Percentiles rank a stretch among this genome's conserved stretches.
phyloP scores from a whole-genome alignment of 2,329 filamentous ascomycete genomes.

The Pestalotiopsis sp. region DNA sequence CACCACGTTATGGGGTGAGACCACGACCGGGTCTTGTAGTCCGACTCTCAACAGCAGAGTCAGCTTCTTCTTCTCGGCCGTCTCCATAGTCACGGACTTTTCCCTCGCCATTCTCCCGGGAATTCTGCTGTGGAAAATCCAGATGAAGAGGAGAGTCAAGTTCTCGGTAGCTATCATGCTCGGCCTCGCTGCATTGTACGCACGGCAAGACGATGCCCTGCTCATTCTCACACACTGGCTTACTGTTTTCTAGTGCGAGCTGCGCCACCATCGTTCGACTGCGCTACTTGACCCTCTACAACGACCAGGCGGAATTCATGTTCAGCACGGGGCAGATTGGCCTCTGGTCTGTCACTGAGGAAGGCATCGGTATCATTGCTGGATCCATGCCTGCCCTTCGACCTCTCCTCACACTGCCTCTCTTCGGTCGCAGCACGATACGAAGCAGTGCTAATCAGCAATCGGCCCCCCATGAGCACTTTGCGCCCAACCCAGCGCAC shows the following conservation, averaged over 20 bases:
- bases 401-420: conserved; percentile 36
- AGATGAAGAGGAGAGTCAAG: conserved; percentile 43
- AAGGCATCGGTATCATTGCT: conserved; percentile 49
- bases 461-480: neutral
- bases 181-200: conserved; percentile 42
- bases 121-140: conserved; percentile 39
- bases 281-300: conserved; percentile 40
- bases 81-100: conserved; percentile 36
- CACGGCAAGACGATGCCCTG: neutral
- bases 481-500: neutral
- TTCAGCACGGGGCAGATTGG: conserved; percentile 40
- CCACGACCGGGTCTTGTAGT: conserved; percentile 25
- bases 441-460: neutral
- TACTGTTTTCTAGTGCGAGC: conserved; percentile 26
- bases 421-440: conserved; percentile 17
- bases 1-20: conserved; percentile 30
- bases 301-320: conserved; percentile 39
- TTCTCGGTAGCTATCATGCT: conserved; percentile 44
- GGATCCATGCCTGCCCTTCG: conserved; percentile 46
- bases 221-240: neutral
- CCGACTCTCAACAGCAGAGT: conserved; percentile 28
- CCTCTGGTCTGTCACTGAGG: conserved; percentile 48
- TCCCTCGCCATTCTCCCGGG: conserved; percentile 37
- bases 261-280: conserved; percentile 41
- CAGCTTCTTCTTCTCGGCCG: conserved; percentile 33